Evolutionary conservation across 2,329 filamentous ascomycete species (phyloP), one percentile per base, ranked within the genome.

Genomic region (Knufia fluminis): DNA sequence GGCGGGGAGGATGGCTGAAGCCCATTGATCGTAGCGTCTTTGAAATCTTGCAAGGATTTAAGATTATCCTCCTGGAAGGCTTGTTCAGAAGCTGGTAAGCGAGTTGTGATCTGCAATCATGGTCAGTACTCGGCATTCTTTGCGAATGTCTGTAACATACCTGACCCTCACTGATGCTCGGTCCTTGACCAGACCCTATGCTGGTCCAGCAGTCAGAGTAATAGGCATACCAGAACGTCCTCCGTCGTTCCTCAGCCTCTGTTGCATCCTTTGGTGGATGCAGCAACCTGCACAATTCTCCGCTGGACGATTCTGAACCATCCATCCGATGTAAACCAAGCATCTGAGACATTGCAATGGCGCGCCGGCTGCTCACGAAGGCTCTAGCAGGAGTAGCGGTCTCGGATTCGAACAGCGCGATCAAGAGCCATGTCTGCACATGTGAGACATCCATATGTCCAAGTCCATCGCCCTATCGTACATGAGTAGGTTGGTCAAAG

Each of bases 191-290:
- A 0, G 90, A 95, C 0, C 88, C 84, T 49, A 94, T 82, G 0
- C 89, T 95, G 1, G 88, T 88, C 62, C 94, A 95, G 44, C 90
- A 78, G 63, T 96, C 90, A 3, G 95, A 74, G 12, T 94, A 70
- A 62, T 94, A 96, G 10, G 94, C 82, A 81, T 92, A 91, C 90
- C 90, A 96, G 65, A 96, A 95, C 1, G 95, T 71, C 22, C 90
- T 76, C 23, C 90, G 77, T 23, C 89, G 75, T 36, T 86, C 85
- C 65, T 96, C 90, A 53, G 95, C 89, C 62, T 95, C 89, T 50
- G 94, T 83, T 65, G 89, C 95, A 53, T 88, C 85, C 44, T 80
- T 81, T 0, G 90, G 78, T 53, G 94, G 87, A 0, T 87, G 85
- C 0, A 95, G 72, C 2, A 91, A 12, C 4, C 31, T 28, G 22